Evolutionary conservation across 75 land plant species (phyloP).

Genomic region (Pinus taeda): DNA sequence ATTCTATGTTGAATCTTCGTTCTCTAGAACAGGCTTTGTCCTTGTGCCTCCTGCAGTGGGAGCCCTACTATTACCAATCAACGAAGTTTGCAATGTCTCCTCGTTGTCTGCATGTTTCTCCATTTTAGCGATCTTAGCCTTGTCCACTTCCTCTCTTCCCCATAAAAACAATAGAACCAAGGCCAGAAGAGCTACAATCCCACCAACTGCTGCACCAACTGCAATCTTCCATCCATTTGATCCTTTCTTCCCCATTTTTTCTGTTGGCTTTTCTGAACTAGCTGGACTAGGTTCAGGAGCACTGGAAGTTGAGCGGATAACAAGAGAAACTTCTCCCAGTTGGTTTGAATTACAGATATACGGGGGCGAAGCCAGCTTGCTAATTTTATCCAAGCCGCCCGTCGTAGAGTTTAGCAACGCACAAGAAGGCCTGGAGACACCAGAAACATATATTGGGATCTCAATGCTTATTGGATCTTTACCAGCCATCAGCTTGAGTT

Average conservation of each 20-base stretch:
- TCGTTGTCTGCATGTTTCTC: slow-evolving; percentile 67
- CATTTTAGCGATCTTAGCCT: slow-evolving; percentile 45
- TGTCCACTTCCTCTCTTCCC: slow-evolving; percentile 31
- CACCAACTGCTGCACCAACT: slow-evolving; percentile 41
- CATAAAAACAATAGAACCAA: slow-evolving; percentile 37
- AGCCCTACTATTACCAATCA: slow-evolving; percentile 74
- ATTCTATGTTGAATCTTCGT: slow-evolving; percentile 12
- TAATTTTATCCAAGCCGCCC: neutral
- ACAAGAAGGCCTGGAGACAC: neutral
- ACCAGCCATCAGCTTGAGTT: neutral
- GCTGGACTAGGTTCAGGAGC: neutral
- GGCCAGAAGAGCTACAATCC: slow-evolving; percentile 24
- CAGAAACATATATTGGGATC: neutral
- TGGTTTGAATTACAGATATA: neutral
- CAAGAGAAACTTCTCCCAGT: slow-evolving; percentile 4
- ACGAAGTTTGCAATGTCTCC: slow-evolving; percentile 69
- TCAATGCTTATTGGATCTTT: slow-evolving; percentile 2
- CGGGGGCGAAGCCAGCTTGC: neutral
- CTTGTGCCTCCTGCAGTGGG: slow-evolving; percentile 53
- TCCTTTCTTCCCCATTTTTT: neutral
- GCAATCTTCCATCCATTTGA: slow-evolving; percentile 56
- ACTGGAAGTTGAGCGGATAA: neutral
- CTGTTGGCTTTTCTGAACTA: neutral
- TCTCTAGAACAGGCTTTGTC: slow-evolving; percentile 65
- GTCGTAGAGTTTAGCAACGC: neutral